These are phyloP conservation scores for Debaryomycetaceae sp. DNA, from an alignment of 1,139 yeast species.

Conservation along the genomic window DNA sequence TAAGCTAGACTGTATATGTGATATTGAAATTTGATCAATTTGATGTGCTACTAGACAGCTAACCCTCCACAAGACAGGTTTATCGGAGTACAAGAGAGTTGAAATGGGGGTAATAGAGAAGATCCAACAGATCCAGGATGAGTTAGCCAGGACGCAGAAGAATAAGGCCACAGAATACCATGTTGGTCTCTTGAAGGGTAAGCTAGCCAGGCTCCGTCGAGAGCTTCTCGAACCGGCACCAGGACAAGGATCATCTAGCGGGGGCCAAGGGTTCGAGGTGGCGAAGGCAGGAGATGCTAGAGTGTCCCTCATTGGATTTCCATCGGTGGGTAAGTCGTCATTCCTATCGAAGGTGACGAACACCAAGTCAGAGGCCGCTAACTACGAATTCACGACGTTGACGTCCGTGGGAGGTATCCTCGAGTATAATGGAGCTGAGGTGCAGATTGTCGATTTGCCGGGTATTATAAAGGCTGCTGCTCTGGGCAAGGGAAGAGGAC, in stretches of 20 bases:
- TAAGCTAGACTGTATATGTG: background rate
- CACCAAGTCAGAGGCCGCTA: constrained; percentile 93
- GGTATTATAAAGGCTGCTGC: constrained; percentile 97
- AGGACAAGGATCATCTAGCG: constrained; percentile 61
- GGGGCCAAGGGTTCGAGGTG: constrained; percentile 91
- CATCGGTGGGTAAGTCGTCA: constrained; percentile 96
- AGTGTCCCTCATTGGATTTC: constrained; percentile 92
- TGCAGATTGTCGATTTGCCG: constrained; percentile 93
- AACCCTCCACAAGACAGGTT: background rate
- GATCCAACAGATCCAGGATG: constrained; percentile 88
- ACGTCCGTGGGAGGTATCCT: constrained; percentile 96
- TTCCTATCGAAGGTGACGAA: constrained; percentile 82
- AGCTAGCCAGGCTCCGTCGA: constrained; percentile 89
- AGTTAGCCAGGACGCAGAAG: constrained; percentile 91
- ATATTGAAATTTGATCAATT: background rate
- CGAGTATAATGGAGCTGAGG: constrained; percentile 94
- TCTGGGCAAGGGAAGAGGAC: constrained; percentile 96
- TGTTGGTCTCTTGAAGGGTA: constrained; percentile 88
- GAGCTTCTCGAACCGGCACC: constrained; percentile 90
- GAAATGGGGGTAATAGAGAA: constrained; percentile 53
- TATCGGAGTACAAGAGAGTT: background rate
- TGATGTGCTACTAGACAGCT: background rate
- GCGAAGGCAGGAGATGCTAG: constrained; percentile 96
- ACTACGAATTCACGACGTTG: constrained; percentile 90
- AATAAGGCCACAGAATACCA: constrained; percentile 98